Conservation (phyloP, 2,329 filamentous ascomycete genomes). For the Trichoderma citrinoviride region DNA sequence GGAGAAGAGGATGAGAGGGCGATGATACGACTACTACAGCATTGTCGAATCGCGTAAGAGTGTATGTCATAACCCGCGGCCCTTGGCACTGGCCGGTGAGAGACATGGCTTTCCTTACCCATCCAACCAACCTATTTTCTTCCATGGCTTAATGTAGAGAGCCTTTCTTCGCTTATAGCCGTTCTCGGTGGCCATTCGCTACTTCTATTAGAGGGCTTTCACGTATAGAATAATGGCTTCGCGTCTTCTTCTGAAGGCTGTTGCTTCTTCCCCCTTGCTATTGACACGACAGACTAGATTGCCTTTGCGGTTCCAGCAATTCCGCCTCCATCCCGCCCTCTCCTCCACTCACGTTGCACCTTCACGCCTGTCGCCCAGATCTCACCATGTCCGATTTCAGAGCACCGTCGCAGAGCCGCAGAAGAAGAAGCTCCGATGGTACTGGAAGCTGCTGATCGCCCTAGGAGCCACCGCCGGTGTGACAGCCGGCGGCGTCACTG, state of each 20-base stretch:
- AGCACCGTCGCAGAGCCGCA: not conserved
- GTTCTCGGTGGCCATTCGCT: not conserved
- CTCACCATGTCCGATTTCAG: not conserved
- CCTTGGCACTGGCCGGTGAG: not conserved
- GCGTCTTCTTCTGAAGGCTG: not conserved
- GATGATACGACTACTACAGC: not conserved
- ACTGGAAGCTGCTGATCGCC: conserved; percentile 13
- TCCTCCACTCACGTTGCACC: not conserved
- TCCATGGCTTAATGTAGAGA: too few relatives aligned
- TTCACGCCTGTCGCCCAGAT: not conserved
- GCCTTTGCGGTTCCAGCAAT: not conserved
- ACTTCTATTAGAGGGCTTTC: not conserved
- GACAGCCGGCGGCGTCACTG: not conserved
- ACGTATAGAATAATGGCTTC: not conserved
- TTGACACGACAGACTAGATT: not conserved
- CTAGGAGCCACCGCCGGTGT: not conserved
- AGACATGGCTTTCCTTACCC: not conserved
- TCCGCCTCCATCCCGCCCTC: not conserved
- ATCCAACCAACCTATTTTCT: not conserved
- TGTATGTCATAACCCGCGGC: not conserved
- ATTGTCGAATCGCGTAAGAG: not conserved
- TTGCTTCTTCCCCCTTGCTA: not conserved
- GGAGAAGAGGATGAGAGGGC: not conserved
- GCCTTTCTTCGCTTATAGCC: not conserved
- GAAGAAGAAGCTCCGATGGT: conserved; percentile 6